Evolutionary conservation across 768 basidiomycete genomes (phyloP).

Genomic region (Mycena indigotica): DNA sequence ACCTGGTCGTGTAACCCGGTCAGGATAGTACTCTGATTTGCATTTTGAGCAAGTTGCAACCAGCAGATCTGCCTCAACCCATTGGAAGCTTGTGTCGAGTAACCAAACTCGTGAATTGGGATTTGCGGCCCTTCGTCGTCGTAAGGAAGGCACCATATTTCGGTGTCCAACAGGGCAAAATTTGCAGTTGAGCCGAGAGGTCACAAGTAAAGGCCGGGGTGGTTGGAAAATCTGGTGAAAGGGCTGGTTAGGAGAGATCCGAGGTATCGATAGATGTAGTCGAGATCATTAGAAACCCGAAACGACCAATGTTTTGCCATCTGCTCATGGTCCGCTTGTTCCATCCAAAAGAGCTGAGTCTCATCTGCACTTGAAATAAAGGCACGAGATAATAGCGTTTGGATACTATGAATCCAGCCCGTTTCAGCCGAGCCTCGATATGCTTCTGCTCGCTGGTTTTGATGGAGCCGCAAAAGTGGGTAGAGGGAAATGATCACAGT

Average conservation of each 20-base stretch:
- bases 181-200: background rate
- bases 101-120: background rate
- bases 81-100: background rate
- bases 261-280: background rate
- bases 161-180: background rate
- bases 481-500: constrained; percentile 7
- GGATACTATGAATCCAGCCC: constrained; percentile 5
- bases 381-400: background rate
- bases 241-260: background rate
- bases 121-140: background rate
- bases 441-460: constrained; percentile 3
- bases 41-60: background rate
- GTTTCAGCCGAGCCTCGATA: background rate
- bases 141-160: background rate
- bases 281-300: background rate
- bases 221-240: background rate
- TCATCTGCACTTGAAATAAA: background rate
- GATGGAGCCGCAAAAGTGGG: constrained; percentile 9
- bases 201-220: background rate
- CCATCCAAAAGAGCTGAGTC: background rate
- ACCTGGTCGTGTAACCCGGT: background rate
- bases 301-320: background rate
- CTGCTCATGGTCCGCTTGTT: background rate
- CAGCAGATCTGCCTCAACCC: background rate
- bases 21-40: background rate